phyloP scores from a whole-genome alignment of 148 eudicot species.

The Chenopodium quinoa region DNA sequence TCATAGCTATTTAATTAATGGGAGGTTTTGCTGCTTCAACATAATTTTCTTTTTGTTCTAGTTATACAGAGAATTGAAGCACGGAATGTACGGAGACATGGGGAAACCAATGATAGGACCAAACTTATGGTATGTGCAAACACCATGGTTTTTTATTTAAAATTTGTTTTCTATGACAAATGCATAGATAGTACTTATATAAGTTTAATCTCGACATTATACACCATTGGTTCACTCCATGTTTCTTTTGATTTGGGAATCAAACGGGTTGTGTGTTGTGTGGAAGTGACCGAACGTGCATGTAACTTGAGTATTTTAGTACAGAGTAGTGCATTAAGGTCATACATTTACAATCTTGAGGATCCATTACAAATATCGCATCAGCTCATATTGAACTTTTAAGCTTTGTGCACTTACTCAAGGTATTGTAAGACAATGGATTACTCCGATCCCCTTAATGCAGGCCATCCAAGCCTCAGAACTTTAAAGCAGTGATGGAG shows the following conservation, averaged over 20 bases:
- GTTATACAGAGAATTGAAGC: slow-evolving; percentile 76
- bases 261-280: background rate
- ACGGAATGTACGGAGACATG: slow-evolving; percentile 64
- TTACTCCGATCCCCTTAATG: slow-evolving; percentile 17
- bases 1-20: background rate
- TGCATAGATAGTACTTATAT: background rate
- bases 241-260: too few species aligned
- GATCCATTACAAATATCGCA: background rate
- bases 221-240: background rate
- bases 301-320: background rate
- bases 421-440: background rate
- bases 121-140: slow-evolving; percentile 67
- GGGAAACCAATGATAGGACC: slow-evolving; percentile 74
- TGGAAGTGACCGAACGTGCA: background rate
- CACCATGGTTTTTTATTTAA: background rate
- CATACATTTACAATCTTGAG: background rate
- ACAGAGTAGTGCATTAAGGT: background rate
- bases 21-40: background rate
- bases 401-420: background rate
- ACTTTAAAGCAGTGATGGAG: slow-evolving; percentile 68
- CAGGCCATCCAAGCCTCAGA: slow-evolving; percentile 82
- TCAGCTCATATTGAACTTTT: background rate
- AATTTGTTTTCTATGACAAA: background rate
- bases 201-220: background rate
- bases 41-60: slow-evolving; percentile 21